phyloP scores from a whole-genome alignment of 371 early-diverging fungal species.

The Saksenaea vasiformis region DNA sequence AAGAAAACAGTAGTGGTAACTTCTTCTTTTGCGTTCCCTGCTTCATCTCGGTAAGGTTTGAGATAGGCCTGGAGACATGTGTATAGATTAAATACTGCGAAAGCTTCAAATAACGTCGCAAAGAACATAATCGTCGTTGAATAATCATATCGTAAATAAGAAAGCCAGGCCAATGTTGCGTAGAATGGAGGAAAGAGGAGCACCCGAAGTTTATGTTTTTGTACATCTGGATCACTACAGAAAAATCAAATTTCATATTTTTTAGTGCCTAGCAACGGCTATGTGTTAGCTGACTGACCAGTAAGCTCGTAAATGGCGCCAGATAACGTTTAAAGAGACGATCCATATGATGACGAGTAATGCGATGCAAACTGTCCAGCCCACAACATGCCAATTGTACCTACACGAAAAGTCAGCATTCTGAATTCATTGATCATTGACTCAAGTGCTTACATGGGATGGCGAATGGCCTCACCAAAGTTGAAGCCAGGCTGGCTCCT shows the following conservation, averaged over 20 bases:
- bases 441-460: slow-evolving; percentile 33
- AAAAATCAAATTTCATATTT: not conserved
- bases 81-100: slow-evolving; percentile 53
- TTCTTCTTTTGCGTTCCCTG: slow-evolving; percentile 30
- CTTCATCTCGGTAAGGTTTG: slow-evolving; percentile 40
- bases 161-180: slow-evolving; percentile 48
- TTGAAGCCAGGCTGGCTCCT: slow-evolving; percentile 45
- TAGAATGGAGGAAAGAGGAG: slow-evolving; percentile 50
- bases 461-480: slow-evolving; percentile 32
- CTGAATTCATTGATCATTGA: not conserved
- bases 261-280: not conserved
- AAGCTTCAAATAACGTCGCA: slow-evolving; percentile 48
- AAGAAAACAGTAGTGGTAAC: slow-evolving; percentile 39
- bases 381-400: slow-evolving; percentile 47
- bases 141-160: slow-evolving; percentile 49
- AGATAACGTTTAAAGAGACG: slow-evolving; percentile 32
- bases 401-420: slow-evolving; percentile 18
- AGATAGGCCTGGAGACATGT: slow-evolving; percentile 46
- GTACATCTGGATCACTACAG: slow-evolving; percentile 38
- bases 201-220: slow-evolving; percentile 52
- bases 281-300: slow-evolving; percentile 24
- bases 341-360: slow-evolving; percentile 36
- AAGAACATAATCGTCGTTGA: slow-evolving; percentile 52
- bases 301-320: slow-evolving; percentile 40
- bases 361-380: slow-evolving; percentile 43